These are phyloP conservation scores for Orbilia ellipsospora DNA, from an alignment of 2,329 filamentous ascomycete species.

Conservation along the genomic window DNA sequence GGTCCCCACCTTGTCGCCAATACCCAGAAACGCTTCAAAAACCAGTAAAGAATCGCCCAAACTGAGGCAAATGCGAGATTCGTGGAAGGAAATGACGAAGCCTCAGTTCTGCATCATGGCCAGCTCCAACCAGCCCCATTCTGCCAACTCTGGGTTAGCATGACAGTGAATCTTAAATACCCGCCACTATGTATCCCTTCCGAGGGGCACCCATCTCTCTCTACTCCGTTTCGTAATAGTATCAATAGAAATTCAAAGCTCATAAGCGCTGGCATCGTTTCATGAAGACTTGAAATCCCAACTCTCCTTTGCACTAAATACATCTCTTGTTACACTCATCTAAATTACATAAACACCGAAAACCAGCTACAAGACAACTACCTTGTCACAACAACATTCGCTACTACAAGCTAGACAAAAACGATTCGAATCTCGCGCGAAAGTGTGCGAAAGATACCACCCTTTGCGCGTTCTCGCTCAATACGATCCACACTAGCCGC, in stretches of 20 bases:
- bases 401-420: too few species aligned
- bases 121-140: too few species aligned
- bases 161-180: too few species aligned
- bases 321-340: not conserved
- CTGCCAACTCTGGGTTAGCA: not conserved
- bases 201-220: not conserved
- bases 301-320: conserved; percentile 17
- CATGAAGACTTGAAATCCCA: conserved; percentile 24
- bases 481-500: not conserved
- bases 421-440: too few species aligned
- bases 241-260: conserved; percentile 18
- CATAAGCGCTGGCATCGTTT: conserved; percentile 42
- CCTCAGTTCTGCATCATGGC: conserved; percentile 7
- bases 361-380: not conserved
- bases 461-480: not conserved
- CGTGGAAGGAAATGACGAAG: conserved; percentile 41
- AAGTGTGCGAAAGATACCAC: too few species aligned
- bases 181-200: not conserved
- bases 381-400: too few species aligned
- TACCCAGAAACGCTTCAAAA: conserved; percentile 5
- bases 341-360: too few species aligned
- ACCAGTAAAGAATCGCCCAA: conserved; percentile 14
- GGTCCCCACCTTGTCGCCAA: conserved; percentile 27
- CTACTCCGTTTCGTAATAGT: not conserved
- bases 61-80: conserved; percentile 38